Percentiles rank a stretch among this genome's conserved stretches.
phyloP scores from a whole-genome alignment of 108 stramenopile genomes.

The Fistulifera solaris region DNA sequence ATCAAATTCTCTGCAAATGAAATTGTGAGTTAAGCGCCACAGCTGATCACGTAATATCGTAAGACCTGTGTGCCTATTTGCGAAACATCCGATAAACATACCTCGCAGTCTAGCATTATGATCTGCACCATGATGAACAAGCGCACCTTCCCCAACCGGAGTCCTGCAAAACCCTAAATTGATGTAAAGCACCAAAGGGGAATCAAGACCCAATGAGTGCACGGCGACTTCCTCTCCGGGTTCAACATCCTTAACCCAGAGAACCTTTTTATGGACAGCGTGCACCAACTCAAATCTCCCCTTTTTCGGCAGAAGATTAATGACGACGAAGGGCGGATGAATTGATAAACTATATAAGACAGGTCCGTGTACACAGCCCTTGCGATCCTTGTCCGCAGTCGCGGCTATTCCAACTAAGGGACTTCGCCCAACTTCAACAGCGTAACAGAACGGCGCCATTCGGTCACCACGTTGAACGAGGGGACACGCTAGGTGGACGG shows the following conservation, averaged over 20 bases:
- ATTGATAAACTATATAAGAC: conserved; percentile 79
- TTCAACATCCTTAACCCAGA: conserved; percentile 83
- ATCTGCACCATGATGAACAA: conserved; percentile 71
- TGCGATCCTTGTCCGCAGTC: not conserved
- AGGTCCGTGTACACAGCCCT: conserved; percentile 44
- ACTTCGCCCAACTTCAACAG: conserved; percentile 76
- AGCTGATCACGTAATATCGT: conserved; percentile 9
- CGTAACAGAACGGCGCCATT: conserved; percentile 27
- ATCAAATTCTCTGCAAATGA: conserved; percentile 7
- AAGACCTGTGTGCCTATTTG: conserved; percentile 27
- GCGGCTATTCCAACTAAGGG: conserved; percentile 40
- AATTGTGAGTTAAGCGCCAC: too few relatives aligned
- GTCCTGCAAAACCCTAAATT: conserved; percentile 87
- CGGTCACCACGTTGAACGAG: conserved; percentile 7
- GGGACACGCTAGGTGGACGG: conserved; percentile 72
- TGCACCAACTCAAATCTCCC: conserved; percentile 89
- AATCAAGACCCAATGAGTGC: conserved; percentile 82
- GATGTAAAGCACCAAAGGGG: conserved; percentile 78
- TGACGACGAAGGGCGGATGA: conserved; percentile 89
- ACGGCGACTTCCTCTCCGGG: conserved; percentile 79
- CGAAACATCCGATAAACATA: too few relatives aligned
- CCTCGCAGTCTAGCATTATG: conserved; percentile 12
- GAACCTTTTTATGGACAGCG: conserved; percentile 44
- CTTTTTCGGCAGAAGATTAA: conserved; percentile 83
- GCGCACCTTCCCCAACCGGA: conserved; percentile 79